These are phyloP conservation scores for Erythrobasidium hasegawianum DNA, from an alignment of 1,284 basidiomycete species.

Conservation along the genomic window DNA sequence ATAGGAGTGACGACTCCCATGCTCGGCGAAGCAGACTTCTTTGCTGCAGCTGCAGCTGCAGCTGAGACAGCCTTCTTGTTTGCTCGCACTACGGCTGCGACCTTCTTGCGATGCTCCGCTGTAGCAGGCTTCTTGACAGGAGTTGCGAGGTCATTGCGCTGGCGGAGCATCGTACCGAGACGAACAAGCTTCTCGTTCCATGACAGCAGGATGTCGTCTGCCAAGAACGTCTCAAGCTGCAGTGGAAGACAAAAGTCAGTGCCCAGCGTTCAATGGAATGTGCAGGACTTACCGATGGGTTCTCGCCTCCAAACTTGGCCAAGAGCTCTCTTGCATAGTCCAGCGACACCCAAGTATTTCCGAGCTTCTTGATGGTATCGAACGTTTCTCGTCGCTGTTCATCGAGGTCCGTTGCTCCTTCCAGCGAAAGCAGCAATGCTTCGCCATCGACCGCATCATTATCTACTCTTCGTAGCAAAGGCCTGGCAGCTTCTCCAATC, in stretches of 20 bases:
- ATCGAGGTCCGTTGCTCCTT: constrained; percentile 5
- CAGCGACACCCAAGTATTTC: constrained; percentile 31
- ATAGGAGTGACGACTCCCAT: background rate
- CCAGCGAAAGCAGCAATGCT: constrained; percentile 14
- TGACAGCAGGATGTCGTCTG: constrained; percentile 32
- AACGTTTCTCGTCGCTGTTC: constrained; percentile 15
- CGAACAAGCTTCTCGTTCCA: constrained; percentile 30
- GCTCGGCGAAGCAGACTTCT: constrained; percentile 3
- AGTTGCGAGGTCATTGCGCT: constrained; percentile 25
- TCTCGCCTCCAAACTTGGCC: constrained; percentile 14
- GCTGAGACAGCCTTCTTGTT: background rate
- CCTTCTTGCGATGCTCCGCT: background rate
- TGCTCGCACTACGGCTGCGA: background rate
- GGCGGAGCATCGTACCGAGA: constrained; percentile 22
- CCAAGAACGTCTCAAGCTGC: constrained; percentile 30
- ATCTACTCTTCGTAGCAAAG: constrained; percentile 22
- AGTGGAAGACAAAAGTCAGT: too few relatives aligned
- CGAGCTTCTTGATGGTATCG: constrained; percentile 14
- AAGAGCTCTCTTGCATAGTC: constrained; percentile 27
- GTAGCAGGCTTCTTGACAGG: constrained; percentile 1
- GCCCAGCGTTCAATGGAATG: too few relatives aligned
- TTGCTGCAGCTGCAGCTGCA: background rate
- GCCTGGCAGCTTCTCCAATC: background rate
- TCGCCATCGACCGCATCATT: constrained; percentile 33
- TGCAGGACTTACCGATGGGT: constrained; percentile 10